A percentile compares a stretch with the other conserved stretches of the same genome.
Conservation (phyloP, 2,329 filamentous ascomycete species). For the Fusarium abutilonis region DNA sequence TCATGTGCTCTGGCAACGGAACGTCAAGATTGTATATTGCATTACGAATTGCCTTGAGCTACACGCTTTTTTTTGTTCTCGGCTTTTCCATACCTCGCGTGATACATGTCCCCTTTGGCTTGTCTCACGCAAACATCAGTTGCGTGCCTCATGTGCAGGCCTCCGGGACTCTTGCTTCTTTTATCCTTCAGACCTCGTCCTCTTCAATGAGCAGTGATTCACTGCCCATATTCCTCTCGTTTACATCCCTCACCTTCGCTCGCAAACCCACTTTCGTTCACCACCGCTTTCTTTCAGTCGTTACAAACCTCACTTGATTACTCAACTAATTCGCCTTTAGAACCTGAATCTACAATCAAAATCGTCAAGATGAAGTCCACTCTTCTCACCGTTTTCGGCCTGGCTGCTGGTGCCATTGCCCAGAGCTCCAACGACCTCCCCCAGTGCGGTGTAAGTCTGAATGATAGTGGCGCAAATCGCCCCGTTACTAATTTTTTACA, state of each 20-base stretch:
- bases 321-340: conserved; percentile 27
- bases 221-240: conserved; percentile 13
- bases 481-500: conserved; percentile 44
- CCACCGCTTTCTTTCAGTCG: conserved; percentile 4
- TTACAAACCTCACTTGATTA: conserved; percentile 9
- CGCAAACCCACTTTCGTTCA: conserved; percentile 24
- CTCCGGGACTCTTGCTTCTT: conserved; percentile 18
- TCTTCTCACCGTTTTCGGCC: conserved; percentile 55
- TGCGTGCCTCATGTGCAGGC: conserved; percentile 21
- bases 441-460: conserved; percentile 61
- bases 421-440: conserved; percentile 57
- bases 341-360: conserved; percentile 32
- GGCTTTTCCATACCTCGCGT: conserved; percentile 36
- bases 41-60: conserved; percentile 29
- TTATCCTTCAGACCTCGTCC: conserved; percentile 21
- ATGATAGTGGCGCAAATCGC: neutral
- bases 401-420: conserved; percentile 54
- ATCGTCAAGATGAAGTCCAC: conserved; percentile 62
- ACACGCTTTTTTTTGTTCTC: conserved; percentile 26
- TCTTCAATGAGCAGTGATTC: conserved; percentile 26
- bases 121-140: conserved; percentile 49
- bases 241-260: conserved; percentile 11
- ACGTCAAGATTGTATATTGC: conserved; percentile 22
- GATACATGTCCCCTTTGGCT: conserved; percentile 38
- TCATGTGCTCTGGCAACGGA: conserved; percentile 14